These are phyloP conservation scores for Metrosideros polymorpha DNA, from an alignment of 441 rosid species.

Conservation along the genomic window DNA sequence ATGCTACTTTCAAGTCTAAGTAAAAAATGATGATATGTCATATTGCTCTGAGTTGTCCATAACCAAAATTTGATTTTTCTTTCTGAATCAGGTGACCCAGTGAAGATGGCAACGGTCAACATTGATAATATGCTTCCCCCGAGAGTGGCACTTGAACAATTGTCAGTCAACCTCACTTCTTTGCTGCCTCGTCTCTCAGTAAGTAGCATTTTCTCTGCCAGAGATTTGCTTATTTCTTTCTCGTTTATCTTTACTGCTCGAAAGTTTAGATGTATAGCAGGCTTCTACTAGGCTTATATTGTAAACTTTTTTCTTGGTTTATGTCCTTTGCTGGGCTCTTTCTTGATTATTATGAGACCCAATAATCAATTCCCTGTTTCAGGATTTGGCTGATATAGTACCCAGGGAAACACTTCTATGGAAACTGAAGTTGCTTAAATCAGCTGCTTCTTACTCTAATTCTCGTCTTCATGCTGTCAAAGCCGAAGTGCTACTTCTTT, in stretches of 20 bases:
- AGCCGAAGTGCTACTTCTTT: background rate
- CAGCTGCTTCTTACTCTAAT: background rate
- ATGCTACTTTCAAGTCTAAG: background rate
- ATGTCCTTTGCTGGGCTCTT: background rate
- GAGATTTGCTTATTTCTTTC: background rate
- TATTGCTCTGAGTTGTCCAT: background rate
- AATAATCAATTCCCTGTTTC: background rate
- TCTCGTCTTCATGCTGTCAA: background rate
- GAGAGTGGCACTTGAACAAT: background rate
- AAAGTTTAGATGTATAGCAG: background rate
- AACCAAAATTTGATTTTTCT: background rate
- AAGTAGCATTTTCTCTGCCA: background rate
- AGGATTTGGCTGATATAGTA: background rate
- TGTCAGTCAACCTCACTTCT: background rate
- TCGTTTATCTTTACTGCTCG: background rate
- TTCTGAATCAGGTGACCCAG: background rate
- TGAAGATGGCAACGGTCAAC: background rate
- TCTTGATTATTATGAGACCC: background rate
- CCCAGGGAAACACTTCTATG: background rate
- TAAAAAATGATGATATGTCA: background rate
- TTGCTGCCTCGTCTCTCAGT: background rate
- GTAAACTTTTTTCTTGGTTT: background rate
- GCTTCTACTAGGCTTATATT: background rate
- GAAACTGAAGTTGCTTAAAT: background rate
- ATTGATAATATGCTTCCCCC: background rate